Evolutionary conservation across 495 filamentous ascomycete genomes (phyloP).

Genomic region (Tuber brumale): DNA sequence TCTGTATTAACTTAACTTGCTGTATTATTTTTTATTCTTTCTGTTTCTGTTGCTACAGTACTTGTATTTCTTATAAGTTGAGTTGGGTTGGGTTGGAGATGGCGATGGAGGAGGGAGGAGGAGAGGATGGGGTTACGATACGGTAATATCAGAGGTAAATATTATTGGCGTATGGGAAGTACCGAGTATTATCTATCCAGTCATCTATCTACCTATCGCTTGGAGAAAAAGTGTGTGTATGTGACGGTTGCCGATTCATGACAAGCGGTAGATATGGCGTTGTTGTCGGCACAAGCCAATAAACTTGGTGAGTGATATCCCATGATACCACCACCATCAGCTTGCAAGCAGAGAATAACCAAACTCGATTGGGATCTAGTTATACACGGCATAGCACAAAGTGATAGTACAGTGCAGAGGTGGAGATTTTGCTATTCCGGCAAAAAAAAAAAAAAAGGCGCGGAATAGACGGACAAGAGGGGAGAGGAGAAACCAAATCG

Average conservation of each 20-base stretch:
- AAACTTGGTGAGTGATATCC: neutral
- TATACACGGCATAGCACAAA: neutral
- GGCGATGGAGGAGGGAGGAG: neutral
- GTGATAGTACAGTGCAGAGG: neutral
- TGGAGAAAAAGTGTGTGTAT: neutral
- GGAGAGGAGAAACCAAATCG: neutral
- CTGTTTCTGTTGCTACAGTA: neutral
- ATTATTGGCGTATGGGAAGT: neutral
- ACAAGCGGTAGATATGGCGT: neutral
- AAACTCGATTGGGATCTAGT: neutral
- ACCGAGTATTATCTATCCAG: neutral
- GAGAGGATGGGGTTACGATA: neutral
- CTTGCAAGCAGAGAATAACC: neutral
- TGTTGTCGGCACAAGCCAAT: neutral
- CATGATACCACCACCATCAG: neutral
- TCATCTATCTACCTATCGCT: neutral
- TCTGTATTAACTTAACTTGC: neutral
- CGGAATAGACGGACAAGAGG: neutral
- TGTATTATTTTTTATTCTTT: neutral
- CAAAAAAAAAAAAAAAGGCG: neutral
- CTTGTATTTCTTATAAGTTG: neutral
- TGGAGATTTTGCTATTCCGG: neutral
- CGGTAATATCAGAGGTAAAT: neutral
- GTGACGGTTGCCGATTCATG: neutral
- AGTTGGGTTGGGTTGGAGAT: neutral